phyloP scores from a whole-genome alignment of 179 eudicot species.

The Silene coronaria region DNA sequence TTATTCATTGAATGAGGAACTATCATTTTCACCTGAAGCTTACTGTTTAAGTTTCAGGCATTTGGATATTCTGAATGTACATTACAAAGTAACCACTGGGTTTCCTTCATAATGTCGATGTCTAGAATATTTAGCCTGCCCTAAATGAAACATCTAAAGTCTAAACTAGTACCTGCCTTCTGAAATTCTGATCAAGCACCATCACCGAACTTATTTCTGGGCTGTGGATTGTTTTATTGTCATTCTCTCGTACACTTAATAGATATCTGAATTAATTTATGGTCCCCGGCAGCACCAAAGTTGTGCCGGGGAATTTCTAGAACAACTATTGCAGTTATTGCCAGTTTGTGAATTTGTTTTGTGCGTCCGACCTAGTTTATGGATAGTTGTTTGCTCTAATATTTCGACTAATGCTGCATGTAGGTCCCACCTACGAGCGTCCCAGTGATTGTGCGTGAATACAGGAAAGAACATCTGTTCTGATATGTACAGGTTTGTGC shows the following conservation, averaged over 20 bases:
- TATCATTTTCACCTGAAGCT: not conserved
- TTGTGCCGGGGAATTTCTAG: not conserved
- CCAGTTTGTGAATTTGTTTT: not conserved
- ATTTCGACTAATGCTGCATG: slow-evolving; percentile 1
- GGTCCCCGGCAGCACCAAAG: not conserved
- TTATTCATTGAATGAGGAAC: not conserved
- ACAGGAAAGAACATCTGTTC: slow-evolving; percentile 58
- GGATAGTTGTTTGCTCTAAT: not conserved
- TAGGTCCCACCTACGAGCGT: slow-evolving; percentile 94
- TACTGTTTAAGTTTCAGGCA: not conserved
- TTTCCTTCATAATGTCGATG: not conserved
- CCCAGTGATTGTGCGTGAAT: slow-evolving; percentile 82
- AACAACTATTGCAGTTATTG: not conserved
- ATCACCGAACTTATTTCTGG: not conserved
- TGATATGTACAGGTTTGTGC: slow-evolving; percentile 20
- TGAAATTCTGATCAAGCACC: not conserved
- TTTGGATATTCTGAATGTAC: not conserved
- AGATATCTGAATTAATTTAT: no score
- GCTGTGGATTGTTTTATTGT: not conserved
- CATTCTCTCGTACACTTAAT: not conserved
- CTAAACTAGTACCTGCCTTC: not conserved
- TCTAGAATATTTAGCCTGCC: not conserved
- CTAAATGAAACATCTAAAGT: not conserved
- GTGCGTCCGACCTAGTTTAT: not conserved
- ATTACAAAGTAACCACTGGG: not conserved